Evolutionary conservation across 192 early-diverging fungal species (phyloP).

Genomic region (Linnemannia elongata): DNA sequence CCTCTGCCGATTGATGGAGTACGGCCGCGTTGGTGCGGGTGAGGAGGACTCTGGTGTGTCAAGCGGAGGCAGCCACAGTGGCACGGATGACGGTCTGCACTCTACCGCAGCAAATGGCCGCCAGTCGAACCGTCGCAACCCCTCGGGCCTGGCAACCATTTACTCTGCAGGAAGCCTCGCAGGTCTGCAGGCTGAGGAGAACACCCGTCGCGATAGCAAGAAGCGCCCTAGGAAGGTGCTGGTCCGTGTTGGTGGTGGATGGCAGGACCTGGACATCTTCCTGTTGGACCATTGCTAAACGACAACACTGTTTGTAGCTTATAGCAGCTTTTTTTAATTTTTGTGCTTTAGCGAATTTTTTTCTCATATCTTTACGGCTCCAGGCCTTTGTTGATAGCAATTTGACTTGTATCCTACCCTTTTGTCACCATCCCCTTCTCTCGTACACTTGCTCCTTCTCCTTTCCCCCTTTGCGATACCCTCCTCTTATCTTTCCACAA

Average conservation of each 20-base stretch:
- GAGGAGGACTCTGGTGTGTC: conserved; percentile 63
- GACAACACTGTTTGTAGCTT: conserved; percentile 21
- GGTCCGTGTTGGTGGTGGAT: conserved; percentile 73
- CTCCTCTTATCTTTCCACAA: not conserved
- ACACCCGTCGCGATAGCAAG: conserved; percentile 15
- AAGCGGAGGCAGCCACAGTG: conserved; percentile 56
- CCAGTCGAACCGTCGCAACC: conserved; percentile 7
- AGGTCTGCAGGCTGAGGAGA: conserved; percentile 29
- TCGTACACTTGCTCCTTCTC: not conserved
- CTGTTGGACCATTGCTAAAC: conserved; percentile 64
- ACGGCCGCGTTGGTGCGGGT: conserved; percentile 42
- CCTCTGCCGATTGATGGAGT: conserved; percentile 66
- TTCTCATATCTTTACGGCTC: not conserved
- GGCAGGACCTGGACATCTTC: conserved; percentile 75
- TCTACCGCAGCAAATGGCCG: not conserved
- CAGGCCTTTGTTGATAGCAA: not conserved
- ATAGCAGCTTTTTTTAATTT: not conserved
- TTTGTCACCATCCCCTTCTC: not conserved
- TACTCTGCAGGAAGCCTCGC: conserved; percentile 22
- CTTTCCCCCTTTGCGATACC: not conserved
- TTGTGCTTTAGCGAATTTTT: not conserved
- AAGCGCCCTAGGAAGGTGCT: conserved; percentile 54
- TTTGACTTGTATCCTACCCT: not conserved
- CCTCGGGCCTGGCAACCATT: conserved; percentile 5
- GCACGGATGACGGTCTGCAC: conserved; percentile 49